Evolutionary conservation across 2,329 filamentous ascomycete genomes (phyloP).

Genomic region (Beauveria varroae): DNA sequence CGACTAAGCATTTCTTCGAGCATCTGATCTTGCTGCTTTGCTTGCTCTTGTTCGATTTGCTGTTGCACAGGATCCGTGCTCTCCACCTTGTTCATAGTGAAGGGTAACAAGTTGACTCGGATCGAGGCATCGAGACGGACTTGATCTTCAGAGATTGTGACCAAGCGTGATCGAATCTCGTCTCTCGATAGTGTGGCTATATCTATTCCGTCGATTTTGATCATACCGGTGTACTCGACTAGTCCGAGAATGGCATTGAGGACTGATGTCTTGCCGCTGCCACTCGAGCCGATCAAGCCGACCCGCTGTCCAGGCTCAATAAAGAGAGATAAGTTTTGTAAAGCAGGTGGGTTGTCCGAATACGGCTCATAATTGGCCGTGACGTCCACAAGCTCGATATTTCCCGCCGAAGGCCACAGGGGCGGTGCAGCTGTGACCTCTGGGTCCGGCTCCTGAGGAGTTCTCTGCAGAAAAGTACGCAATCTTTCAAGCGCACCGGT

Average conservation of each 20-base stretch:
- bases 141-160: slow-evolving; percentile 38
- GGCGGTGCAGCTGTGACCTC: background rate
- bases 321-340: background rate
- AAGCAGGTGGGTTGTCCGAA: background rate
- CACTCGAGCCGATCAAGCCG: slow-evolving; percentile 1
- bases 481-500: slow-evolving; percentile 1
- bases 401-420: background rate
- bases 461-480: background rate
- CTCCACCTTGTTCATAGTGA: background rate
- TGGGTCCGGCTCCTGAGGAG: background rate
- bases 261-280: slow-evolving; percentile 7
- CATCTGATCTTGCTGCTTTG: background rate
- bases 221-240: slow-evolving; percentile 16
- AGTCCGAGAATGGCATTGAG: slow-evolving; percentile 3
- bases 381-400: background rate
- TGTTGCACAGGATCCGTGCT: background rate
- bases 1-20: background rate
- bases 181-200: slow-evolving; percentile 31
- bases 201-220: slow-evolving; percentile 35
- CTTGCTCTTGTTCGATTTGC: background rate
- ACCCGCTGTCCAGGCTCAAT: slow-evolving; percentile 2
- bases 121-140: slow-evolving; percentile 35
- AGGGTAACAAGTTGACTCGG: slow-evolving; percentile 29
- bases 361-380: background rate
- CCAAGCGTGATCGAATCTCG: slow-evolving; percentile 32